A percentile compares a stretch with the other conserved stretches of the same genome.
Evolutionary conservation across 164 flowering plant species (phyloP).

Genomic region (Brasenia schreberi): DNA sequence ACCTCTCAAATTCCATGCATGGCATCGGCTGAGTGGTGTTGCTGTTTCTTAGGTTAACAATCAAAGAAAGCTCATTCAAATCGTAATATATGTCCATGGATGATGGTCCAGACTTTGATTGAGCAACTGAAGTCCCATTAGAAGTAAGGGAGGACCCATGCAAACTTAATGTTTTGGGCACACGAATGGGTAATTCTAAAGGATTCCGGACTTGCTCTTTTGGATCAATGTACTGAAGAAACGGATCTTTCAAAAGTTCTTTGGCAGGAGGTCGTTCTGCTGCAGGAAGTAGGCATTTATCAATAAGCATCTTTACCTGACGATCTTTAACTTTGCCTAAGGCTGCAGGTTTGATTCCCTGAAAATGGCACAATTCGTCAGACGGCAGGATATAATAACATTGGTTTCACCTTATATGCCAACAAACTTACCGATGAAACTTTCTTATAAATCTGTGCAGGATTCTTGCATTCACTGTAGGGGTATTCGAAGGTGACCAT

Average conservation of each 20-base stretch:
- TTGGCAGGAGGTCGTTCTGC: constrained; percentile 37
- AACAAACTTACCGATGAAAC: constrained; percentile 44
- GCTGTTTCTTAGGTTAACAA: constrained; percentile 12
- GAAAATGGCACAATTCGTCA: no score
- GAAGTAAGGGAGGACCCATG: constrained; percentile 36
- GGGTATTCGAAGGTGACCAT: no score
- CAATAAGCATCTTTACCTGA: constrained; percentile 37
- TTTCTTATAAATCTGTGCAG: constrained; percentile 66
- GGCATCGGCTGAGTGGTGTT: constrained; percentile 11
- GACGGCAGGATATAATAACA: no score
- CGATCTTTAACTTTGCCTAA: constrained; percentile 38
- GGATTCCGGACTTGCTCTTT: constrained; percentile 20
- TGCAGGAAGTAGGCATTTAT: constrained; percentile 48
- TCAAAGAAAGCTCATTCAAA: constrained; percentile 15
- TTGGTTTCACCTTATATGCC: background rate
- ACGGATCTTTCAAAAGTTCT: constrained; percentile 53
- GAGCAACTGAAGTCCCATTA: constrained; percentile 17
- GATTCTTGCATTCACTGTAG: constrained; percentile 12
- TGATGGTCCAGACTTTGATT: constrained; percentile 11
- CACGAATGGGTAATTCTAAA: constrained; percentile 27
- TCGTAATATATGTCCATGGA: constrained; percentile 64
- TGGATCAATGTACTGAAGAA: constrained; percentile 23
- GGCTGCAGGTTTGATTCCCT: constrained; percentile 48
- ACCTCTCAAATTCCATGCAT: constrained; percentile 36
- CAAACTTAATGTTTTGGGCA: constrained; percentile 28